These are phyloP conservation scores for Pecoramyces ruminantium DNA, from an alignment of 192 early-diverging fungal species.

Conservation along the genomic window DNA sequence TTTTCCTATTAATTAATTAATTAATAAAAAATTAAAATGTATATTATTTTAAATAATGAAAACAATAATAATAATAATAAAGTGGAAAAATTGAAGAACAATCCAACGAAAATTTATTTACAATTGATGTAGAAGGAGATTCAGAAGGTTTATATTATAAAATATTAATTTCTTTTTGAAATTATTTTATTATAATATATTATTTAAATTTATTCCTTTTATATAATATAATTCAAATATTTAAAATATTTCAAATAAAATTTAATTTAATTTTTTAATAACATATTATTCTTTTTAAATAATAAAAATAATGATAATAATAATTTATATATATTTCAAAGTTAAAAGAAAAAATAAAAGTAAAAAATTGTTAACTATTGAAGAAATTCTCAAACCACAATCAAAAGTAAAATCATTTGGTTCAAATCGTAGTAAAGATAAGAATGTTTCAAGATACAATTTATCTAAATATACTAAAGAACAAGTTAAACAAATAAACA, in stretches of 20 bases:
- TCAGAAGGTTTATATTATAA: conserved; percentile 16
- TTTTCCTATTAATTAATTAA: no score
- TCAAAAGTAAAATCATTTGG: conserved; percentile 29
- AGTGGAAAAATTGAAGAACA: conserved; percentile 31
- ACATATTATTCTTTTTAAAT: no score
- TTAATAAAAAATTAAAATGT: no score
- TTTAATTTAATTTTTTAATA: no score
- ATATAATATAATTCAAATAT: no score
- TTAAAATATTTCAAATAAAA: no score
- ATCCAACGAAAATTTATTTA: conserved; percentile 40
- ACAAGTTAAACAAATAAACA: conserved; percentile 18
- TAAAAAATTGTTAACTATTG: conserved; percentile 47
- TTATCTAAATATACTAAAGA: conserved; percentile 19
- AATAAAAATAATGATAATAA: no score
- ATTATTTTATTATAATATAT: no score
- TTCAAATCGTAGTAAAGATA: neutral
- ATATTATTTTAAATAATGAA: no score
- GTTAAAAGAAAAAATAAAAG: conserved; percentile 21
- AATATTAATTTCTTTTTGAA: no score
- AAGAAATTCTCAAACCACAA: conserved; percentile 63
- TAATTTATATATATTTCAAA: no score
- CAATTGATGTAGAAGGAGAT: conserved; percentile 51
- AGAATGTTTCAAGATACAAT: conserved; percentile 6
- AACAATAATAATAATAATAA: neutral
- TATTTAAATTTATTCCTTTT: no score